phyloP scores from a whole-genome alignment of 2,329 filamentous ascomycete genomes.

The Neofusicoccum laricinum region DNA sequence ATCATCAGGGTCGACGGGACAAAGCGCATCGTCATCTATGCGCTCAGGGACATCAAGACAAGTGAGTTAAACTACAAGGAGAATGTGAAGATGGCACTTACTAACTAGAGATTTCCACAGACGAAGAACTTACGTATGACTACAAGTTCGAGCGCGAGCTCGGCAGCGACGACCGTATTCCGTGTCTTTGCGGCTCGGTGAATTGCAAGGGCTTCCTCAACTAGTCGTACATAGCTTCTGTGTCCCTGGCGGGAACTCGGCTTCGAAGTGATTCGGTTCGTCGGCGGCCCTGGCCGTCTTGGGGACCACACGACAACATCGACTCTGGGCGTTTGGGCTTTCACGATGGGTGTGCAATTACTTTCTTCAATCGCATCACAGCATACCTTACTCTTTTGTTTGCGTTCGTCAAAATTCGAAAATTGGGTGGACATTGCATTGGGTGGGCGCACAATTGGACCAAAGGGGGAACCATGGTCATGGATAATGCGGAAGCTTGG shows the following conservation, averaged over 20 bases:
- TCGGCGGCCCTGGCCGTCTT: not conserved
- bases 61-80: conserved; percentile 59
- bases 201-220: conserved; percentile 99
- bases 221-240: conserved; percentile 41
- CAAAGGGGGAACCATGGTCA: conserved; percentile 3
- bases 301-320: not conserved
- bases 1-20: conserved; percentile 99
- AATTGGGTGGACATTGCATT: conserved; percentile 16
- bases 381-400: not conserved
- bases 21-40: conserved; percentile 98
- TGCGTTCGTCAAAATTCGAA: conserved; percentile 11
- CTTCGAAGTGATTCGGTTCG: not conserved
- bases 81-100: not conserved
- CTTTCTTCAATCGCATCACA: not conserved
- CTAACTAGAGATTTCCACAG: conserved; percentile 48
- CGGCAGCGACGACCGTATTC: conserved; percentile 90
- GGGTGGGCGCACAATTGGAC: conserved; percentile 14
- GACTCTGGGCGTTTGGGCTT: not conserved
- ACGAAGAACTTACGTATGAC: conserved; percentile 98
- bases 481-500: conserved; percentile 5
- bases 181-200: conserved; percentile 91
- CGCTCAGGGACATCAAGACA: conserved; percentile 87
- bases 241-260: not conserved
- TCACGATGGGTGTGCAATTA: not conserved
- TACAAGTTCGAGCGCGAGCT: conserved; percentile 99